Conservation (phyloP, 2,329 filamentous ascomycete genomes). For the Fusarium sp. region DNA sequence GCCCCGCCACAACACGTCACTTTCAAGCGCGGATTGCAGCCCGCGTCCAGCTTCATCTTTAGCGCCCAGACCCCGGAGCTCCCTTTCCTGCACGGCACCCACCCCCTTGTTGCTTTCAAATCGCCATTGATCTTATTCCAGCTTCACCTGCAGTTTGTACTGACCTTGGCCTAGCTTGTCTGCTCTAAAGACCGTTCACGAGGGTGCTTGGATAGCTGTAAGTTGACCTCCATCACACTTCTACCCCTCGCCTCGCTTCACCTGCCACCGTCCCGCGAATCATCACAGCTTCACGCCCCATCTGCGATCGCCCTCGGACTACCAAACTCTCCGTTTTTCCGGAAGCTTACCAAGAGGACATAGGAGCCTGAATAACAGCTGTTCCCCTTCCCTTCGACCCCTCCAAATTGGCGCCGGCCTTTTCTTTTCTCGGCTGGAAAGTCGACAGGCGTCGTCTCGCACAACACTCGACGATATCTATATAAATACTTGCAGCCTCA, state of each 20-base stretch:
- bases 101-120: constrained; percentile 30
- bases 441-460: constrained; percentile 63
- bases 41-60: constrained; percentile 41
- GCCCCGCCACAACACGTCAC: constrained; percentile 46
- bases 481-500: neutral
- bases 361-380: constrained; percentile 72
- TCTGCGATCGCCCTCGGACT: neutral
- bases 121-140: constrained; percentile 21
- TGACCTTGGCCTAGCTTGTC: constrained; percentile 31
- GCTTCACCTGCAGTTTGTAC: constrained; percentile 25
- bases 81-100: constrained; percentile 29
- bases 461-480: constrained; percentile 18
- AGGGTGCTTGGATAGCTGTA: constrained; percentile 37
- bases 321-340: constrained; percentile 54
- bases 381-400: constrained; percentile 71
- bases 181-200: constrained; percentile 14
- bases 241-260: constrained; percentile 7
- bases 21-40: constrained; percentile 44
- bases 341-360: constrained; percentile 70
- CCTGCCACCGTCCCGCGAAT: neutral
- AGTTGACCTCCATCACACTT: constrained; percentile 25
- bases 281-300: neutral
- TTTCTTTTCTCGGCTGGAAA: constrained; percentile 74
- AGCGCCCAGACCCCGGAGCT: constrained; percentile 32
- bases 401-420: constrained; percentile 78